phyloP scores from a whole-genome alignment of 257 asterid genomes.

The Capsicum rhomboideum region DNA sequence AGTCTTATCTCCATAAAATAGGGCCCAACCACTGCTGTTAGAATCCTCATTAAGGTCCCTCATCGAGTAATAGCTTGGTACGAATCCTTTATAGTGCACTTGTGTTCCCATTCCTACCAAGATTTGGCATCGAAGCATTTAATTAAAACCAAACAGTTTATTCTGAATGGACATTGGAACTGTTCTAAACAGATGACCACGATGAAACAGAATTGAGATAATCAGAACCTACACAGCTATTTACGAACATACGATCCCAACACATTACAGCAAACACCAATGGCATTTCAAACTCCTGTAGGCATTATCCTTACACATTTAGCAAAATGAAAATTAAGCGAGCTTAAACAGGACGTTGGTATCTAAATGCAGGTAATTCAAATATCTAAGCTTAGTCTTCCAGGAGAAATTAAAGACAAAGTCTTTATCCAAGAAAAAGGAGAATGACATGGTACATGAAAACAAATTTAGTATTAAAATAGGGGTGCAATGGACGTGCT shows the following conservation, averaged over 20 bases:
- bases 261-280: conserved; percentile 1
- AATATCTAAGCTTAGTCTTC: not conserved
- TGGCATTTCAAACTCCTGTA: not conserved
- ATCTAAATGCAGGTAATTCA: not conserved
- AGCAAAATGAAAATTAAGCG: not conserved
- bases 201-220: not conserved
- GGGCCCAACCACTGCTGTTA: conserved; percentile 79
- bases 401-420: not conserved
- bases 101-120: conserved; percentile 83
- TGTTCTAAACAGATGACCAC: not conserved
- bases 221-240: not conserved
- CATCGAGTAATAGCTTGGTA: conserved; percentile 69
- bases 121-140: not conserved
- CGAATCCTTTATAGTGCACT: conserved; percentile 65
- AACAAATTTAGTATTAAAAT: not conserved
- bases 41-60: conserved; percentile 90
- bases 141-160: not conserved
- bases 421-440: not conserved
- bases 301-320: not conserved
- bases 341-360: not conserved
- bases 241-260: not conserved
- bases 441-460: not conserved
- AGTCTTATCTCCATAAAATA: conserved; percentile 52
- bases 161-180: not conserved
- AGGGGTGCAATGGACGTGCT: not conserved